Base-by-base conservation (phyloP, 2,329 filamentous ascomycete species). In the Alternaria triticina region DNA sequence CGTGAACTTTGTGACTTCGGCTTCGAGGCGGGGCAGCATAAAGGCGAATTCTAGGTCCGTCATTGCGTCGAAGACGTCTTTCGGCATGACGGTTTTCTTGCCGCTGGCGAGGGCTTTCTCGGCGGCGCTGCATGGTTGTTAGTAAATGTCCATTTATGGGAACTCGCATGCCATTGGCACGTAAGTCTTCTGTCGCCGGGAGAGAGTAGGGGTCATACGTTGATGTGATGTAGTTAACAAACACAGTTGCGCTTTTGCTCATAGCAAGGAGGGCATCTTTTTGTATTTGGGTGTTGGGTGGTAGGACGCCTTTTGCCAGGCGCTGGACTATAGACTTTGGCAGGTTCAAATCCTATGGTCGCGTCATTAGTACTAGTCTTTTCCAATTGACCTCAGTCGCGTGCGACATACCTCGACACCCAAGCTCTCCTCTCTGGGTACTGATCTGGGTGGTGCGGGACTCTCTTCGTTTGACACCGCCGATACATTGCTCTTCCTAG, bases 291-390 rank as follows among this genome's bases (percentile, higher is more conserved):
- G 92, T 94, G 76, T 94, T 94, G 6, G 91, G 86, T 1, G 92
- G 92, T 6, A 96, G 83, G 6, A 93, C 91, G 44, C 91, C 90
- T 82, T 95, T 95, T 44, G 91, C 91, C 33, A 96, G 85, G 57
- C 92, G 86, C 57, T 91, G 91, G 69, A 95, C 90, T 80, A 95
- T 93, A 7, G 91, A 93, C 75, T 92, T 93, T 30, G 92, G 92
- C 13, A 96, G 85, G 65, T 86, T 89, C 60, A 94, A 86, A 75
- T 95, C 92, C 71, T 78, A 57, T 12, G 30, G 50, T 27, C 54
- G 33, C 27, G 15, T 28, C 20, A 15, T 59, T 43, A 62, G 49
- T 12, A 7, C 0, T n/a, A 10, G 15, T 15, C 6, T 55, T 15
- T 12, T 2, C 13, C 20, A 27, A 20, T 22, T 25, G 20, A 17